Percentiles rank a stretch among this genome's conserved stretches.
These are phyloP conservation scores for Sphagnum contortum DNA, from an alignment of 225 moss, liverwort and hornwort genomes.

Conservation along the genomic window DNA sequence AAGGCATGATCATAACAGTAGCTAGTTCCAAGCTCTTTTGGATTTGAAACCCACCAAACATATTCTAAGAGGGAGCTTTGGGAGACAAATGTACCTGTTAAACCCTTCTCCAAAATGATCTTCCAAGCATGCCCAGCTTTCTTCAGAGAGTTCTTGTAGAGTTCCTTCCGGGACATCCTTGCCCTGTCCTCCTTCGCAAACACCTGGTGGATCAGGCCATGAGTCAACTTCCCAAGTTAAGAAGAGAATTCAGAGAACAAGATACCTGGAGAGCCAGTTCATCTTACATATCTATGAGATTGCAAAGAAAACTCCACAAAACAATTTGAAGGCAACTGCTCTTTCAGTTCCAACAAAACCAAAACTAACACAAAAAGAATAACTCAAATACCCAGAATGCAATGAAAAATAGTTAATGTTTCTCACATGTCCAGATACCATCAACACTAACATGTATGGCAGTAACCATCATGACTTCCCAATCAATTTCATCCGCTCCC, in stretches of 20 bases:
- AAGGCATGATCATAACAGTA: no score
- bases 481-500: no score
- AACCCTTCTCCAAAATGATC: conserved; percentile 47
- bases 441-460: no score
- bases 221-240: no score
- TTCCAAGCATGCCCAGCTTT: conserved; percentile 84
- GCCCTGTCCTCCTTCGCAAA: conserved; percentile 74
- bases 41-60: no score
- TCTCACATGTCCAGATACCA: no score
- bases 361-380: neutral
- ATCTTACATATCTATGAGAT: no score
- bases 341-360: neutral
- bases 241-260: neutral
- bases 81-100: conserved; percentile 40
- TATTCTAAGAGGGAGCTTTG: neutral
- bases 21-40: no score
- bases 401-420: no score
- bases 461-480: no score
- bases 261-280: no score
- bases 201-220: conserved; percentile 19
- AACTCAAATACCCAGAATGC: neutral
- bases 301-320: neutral
- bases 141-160: conserved; percentile 55
- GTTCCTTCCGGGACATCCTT: conserved; percentile 60
- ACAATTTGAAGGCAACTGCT: neutral